Conservation (phyloP, 176 grass and related monocot species). For the Bothriochloa decipiens region DNA sequence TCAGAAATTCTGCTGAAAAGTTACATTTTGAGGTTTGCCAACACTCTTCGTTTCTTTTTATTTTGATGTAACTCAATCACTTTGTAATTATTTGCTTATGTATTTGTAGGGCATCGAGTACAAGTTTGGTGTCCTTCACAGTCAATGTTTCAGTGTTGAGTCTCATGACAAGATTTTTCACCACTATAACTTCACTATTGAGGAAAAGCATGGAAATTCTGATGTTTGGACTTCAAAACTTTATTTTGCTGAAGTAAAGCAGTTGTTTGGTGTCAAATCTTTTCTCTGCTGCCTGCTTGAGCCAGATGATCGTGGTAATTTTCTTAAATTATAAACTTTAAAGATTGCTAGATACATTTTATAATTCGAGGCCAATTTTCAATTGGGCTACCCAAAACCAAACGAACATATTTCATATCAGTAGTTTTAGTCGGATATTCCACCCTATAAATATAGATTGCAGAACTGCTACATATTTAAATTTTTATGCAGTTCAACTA, state of each 20-base stretch:
- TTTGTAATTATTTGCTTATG: neutral
- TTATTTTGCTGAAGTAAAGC: conserved; percentile 37
- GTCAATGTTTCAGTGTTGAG: neutral
- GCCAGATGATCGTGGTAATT: neutral
- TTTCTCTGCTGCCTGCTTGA: neutral
- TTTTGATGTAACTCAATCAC: neutral
- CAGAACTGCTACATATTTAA: neutral
- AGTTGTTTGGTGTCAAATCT: neutral
- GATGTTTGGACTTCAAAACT: neutral
- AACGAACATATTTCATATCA: no score
- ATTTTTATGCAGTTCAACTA: neutral
- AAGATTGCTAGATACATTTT: neutral
- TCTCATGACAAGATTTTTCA: neutral
- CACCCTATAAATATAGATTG: neutral
- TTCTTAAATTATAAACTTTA: neutral
- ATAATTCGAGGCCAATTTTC: neutral
- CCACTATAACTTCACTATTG: conserved; percentile 23
- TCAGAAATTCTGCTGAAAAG: neutral
- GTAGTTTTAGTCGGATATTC: no score
- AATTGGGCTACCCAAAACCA: neutral
- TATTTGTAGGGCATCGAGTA: neutral
- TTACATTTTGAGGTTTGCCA: neutral
- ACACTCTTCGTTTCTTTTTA: neutral
- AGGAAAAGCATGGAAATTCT: neutral
- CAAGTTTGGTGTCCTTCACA: neutral